Evolutionary conservation across 2,329 filamentous ascomycete genomes (phyloP), one percentile per base, ranked within the genome.

Genomic region (Falciphora oryzae): DNA sequence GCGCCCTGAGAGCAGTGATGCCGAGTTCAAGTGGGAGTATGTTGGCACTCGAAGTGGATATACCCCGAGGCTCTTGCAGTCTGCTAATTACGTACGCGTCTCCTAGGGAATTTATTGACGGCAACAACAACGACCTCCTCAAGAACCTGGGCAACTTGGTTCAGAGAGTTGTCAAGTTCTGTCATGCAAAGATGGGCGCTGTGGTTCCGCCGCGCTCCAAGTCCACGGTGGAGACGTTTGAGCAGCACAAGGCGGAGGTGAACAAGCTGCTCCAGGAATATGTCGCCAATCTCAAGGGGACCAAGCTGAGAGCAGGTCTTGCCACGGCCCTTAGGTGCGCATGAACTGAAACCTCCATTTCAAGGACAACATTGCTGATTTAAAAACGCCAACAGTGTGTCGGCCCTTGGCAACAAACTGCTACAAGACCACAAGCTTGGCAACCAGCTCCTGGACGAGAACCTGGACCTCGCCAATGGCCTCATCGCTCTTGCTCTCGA

Each of bases 1-100:
- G 75, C 86, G 93, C 65, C 93, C 93, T 0, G 93, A 97, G 76
- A 89, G 88, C 14, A 86, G 89, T 63, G 93, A 97, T 73, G 90
- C 92, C 0, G 91, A 97, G 73, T 97, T 97, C 75, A 90, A 94
- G 74, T 97, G 93, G 93, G 44, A 82, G 73, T 70, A 67, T 66
- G 69, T 65, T 29, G 10, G 28, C 16, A 7, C 29, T 16, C 11
- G 25, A 58, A 58, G 11, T 25, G 10, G 25, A 27, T 8, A 29
- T 16, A 11, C 57, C 18, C 25, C 13, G 29, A 29, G 8, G 8
- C 22, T 53, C 7, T 25, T 25, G 6, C n/a, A 11, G 44, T 22
- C 18, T 31, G 4, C 16, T 14, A 22, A 32, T 57, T 7, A 57
- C 27, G 25, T 57, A 57, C 11, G 22, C 3, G 16, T 28, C 16